These are phyloP conservation scores for Plicaturopsis crispa DNA, from an alignment of 768 basidiomycete genomes.

Conservation along the genomic window DNA sequence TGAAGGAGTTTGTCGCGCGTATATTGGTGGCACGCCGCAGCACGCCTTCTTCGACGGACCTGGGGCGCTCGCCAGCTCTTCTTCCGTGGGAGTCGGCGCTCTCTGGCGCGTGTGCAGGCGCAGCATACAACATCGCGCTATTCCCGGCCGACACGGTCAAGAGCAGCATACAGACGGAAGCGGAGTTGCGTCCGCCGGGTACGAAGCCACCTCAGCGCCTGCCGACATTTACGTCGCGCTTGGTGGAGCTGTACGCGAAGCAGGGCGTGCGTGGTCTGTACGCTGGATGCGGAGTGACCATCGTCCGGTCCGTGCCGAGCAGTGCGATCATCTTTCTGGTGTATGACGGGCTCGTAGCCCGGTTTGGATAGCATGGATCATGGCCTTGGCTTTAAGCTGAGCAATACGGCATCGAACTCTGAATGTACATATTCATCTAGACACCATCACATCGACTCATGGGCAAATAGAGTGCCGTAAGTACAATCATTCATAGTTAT, in stretches of 20 bases:
- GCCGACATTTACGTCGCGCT: constrained; percentile 51
- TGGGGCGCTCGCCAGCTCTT: no score
- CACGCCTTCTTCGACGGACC: background rate
- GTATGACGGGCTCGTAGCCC: constrained; percentile 56
- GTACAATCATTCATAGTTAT: no score
- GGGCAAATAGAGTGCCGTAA: no score
- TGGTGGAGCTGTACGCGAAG: constrained; percentile 60
- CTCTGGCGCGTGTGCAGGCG: constrained; percentile 81
- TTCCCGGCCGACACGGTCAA: constrained; percentile 93
- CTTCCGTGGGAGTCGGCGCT: constrained; percentile 77
- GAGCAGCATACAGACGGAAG: constrained; percentile 85
- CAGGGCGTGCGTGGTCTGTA: constrained; percentile 77
- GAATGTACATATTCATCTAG: no score
- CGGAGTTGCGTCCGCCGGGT: constrained; percentile 54
- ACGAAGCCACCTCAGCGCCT: constrained; percentile 20
- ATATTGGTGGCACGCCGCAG: constrained; percentile 47
- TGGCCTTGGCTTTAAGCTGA: no score
- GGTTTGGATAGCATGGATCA: background rate
- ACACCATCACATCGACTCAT: no score
- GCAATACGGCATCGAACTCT: no score
- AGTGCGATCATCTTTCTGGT: constrained; percentile 87
- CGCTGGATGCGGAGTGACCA: constrained; percentile 84
- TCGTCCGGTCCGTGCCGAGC: constrained; percentile 74
- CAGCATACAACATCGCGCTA: constrained; percentile 77
- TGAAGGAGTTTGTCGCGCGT: constrained; percentile 72